phyloP scores from a whole-genome alignment of 441 rosid genomes.

The Eruca vesicaria region DNA sequence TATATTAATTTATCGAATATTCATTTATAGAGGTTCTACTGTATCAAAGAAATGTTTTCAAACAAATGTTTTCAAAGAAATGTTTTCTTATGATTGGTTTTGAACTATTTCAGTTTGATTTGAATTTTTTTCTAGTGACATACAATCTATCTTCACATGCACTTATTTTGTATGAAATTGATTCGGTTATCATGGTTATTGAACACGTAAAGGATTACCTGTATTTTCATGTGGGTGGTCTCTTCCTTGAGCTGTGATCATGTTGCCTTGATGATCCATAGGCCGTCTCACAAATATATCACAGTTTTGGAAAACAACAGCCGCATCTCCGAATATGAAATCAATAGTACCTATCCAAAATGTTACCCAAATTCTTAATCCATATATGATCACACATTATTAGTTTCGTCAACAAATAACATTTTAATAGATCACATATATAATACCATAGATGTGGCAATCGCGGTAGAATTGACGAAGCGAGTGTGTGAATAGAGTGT shows the following conservation, averaged over 20 bases:
- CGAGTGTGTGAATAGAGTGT: constrained; percentile 56
- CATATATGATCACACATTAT: neutral
- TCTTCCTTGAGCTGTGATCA: constrained; percentile 64
- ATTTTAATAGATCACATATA: neutral
- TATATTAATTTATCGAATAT: no score
- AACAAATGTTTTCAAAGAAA: no score
- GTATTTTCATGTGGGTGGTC: constrained; percentile 48
- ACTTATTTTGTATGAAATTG: neutral
- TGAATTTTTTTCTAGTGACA: neutral
- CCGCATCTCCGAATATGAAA: constrained; percentile 63
- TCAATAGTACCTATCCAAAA: constrained; percentile 48
- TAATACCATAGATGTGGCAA: constrained; percentile 54
- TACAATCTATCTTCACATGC: neutral
- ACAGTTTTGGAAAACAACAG: constrained; percentile 58
- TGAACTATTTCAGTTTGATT: neutral
- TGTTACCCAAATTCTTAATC: neutral
- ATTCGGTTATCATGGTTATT: neutral
- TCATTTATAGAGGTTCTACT: no score
- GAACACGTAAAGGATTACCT: constrained; percentile 6
- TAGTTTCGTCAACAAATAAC: neutral
- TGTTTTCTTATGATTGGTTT: neutral
- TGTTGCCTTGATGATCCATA: constrained; percentile 50
- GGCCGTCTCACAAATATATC: constrained; percentile 56
- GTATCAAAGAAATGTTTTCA: no score
- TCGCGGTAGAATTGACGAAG: constrained; percentile 62